Evolutionary conservation across 768 basidiomycete species (phyloP), one percentile per base, ranked within the genome.

Genomic region (Lenzites betulinus): DNA sequence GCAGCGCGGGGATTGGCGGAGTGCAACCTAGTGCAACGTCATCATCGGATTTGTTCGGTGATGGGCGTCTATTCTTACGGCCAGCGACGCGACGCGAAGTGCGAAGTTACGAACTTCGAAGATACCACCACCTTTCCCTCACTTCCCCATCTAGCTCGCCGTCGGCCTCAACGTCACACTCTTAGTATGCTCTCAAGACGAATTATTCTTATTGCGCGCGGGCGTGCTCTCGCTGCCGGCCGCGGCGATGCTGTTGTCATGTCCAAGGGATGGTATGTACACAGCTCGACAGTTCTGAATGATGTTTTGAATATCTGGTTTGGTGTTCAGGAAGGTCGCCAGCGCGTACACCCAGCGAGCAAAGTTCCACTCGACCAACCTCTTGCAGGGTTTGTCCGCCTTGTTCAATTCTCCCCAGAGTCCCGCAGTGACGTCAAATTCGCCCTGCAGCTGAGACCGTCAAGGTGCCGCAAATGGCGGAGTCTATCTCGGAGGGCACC

Each of bases 401-500:
- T 6, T 49, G n/a, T 18, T 7, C 41, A 35, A 48, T 7, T 23
- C 9, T 18, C 18, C 54, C 22, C 28, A 53, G 46, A 46, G 15
- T 8, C 18, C 56, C 64, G 52, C 41, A 50, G 57, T 60, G 61
- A 69, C 66, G 63, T 66, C 67, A 63, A 56, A 51, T n/a, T 55
- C 48, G 51, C 30, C 30, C 16, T 65, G n/a, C 63, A 90, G 89
- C 87, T 58, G 90, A 95, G 77, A 93, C 89, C 56, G 84, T 98
- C 64, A 93, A 96, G 78, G 95, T 98, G 39, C 95, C 95, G 18
- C 91, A 94, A 75, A 96, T 98, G 93, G 93, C 96, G 26, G 95
- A 98, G 74, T 98, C 95, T 62, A 98, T 98, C 76, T 92, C 93
- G 38, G 96, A 99, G 75, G 96, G 96, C 36, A 98, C 96, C 5